phyloP scores from a whole-genome alignment of 129 eudicot species.

The Artemisia annua region DNA sequence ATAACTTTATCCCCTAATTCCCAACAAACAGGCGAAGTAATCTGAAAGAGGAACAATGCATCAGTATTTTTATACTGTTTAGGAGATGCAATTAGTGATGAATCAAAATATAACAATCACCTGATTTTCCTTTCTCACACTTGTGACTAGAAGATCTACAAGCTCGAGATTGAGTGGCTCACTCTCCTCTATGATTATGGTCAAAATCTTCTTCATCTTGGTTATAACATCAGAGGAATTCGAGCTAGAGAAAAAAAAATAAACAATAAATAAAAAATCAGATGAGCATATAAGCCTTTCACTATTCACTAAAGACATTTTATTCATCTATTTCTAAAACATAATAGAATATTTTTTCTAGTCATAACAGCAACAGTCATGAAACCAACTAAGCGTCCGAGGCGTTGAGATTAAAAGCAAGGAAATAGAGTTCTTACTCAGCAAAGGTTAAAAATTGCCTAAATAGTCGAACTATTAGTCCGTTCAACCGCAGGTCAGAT shows the following conservation, averaged over 20 bases:
- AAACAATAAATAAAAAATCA: no score
- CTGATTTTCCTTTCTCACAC: slow-evolving; percentile 36
- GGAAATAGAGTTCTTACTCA: no score
- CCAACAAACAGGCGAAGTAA: slow-evolving; percentile 26
- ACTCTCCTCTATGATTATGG: slow-evolving; percentile 40
- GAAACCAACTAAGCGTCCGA: no score
- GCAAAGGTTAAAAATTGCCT: no score
- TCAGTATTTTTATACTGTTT: background rate
- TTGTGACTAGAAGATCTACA: slow-evolving; percentile 28
- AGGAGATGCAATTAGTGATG: background rate
- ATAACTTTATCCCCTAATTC: background rate
- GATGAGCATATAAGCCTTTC: no score
- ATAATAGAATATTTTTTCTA: no score
- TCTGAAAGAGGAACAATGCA: slow-evolving; percentile 26
- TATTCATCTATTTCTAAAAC: no score
- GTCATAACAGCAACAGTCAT: no score
- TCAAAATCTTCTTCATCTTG: slow-evolving; percentile 45
- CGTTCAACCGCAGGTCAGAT: no score
- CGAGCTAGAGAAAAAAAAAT: slow-evolving; percentile 13
- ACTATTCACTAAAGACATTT: no score
- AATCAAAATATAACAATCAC: slow-evolving; percentile 15
- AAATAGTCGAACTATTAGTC: no score
- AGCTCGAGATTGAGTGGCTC: slow-evolving; percentile 36
- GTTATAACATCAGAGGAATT: slow-evolving; percentile 26
- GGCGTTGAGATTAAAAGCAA: no score